Evolutionary conservation across 2,329 filamentous ascomycete genomes (phyloP).

Genomic region (Colletotrichum sp.): DNA sequence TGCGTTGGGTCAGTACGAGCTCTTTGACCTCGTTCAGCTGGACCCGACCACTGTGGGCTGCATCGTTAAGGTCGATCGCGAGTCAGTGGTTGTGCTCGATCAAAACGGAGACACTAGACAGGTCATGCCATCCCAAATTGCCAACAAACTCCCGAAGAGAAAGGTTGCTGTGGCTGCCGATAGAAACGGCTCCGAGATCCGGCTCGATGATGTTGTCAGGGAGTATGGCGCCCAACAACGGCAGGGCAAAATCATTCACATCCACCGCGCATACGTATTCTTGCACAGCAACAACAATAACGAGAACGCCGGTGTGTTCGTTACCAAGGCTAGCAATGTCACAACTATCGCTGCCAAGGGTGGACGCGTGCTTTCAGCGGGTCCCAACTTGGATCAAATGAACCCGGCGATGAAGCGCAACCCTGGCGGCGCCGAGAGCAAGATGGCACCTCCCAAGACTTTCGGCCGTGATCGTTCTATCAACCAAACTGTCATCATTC

Average conservation of each 20-base stretch:
- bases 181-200: constrained; percentile 90
- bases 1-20: constrained; percentile 83
- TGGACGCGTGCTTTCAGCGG: constrained; percentile 69
- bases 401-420: constrained; percentile 86
- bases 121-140: constrained; percentile 88
- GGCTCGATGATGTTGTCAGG: constrained; percentile 88
- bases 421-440: constrained; percentile 57
- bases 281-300: constrained; percentile 82
- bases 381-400: constrained; percentile 87
- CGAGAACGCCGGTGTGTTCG: constrained; percentile 90
- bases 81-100: constrained; percentile 87
- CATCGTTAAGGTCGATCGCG: constrained; percentile 93
- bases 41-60: constrained; percentile 92
- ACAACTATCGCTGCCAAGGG: constrained; percentile 94
- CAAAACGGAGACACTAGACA: constrained; percentile 85
- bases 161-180: constrained; percentile 90
- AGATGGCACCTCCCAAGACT: constrained; percentile 73
- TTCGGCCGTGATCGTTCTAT: constrained; percentile 82
- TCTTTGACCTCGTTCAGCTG: constrained; percentile 93
- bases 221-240: constrained; percentile 86
- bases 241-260: constrained; percentile 89
- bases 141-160: constrained; percentile 83
- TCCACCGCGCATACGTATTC: constrained; percentile 92
- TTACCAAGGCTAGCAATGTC: constrained; percentile 84
- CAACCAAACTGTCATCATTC: constrained; percentile 89